Conservation (phyloP, 139 green algal species). For the Tetraselmis striata region DNA sequence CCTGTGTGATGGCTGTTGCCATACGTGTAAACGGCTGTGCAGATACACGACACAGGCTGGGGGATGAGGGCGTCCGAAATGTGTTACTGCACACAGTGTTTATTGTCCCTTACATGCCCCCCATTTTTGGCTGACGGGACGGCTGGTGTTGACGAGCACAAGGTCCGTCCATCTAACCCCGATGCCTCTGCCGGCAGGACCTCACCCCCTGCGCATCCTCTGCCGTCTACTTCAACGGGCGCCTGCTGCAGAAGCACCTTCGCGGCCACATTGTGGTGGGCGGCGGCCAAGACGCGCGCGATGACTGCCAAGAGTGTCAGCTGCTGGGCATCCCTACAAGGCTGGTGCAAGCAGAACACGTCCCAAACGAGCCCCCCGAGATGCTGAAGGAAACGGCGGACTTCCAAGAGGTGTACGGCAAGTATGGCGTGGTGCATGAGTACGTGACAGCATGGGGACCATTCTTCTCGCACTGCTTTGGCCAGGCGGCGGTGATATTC, state of each 20-base stretch:
- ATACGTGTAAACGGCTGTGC: too few relatives aligned
- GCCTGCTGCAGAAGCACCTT: background rate
- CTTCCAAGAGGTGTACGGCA: background rate
- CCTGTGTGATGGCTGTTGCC: too few relatives aligned
- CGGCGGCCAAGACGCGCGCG: background rate
- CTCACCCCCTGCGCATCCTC: background rate
- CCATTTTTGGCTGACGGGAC: too few relatives aligned
- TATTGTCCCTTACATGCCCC: too few relatives aligned
- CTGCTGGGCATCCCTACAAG: background rate
- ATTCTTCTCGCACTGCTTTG: background rate
- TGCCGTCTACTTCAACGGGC: background rate
- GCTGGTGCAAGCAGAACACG: background rate
- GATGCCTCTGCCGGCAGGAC: too few relatives aligned
- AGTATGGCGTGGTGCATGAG: background rate
- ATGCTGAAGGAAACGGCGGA: background rate
- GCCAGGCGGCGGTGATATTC: too few relatives aligned
- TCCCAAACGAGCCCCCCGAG: background rate
- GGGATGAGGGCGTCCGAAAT: too few relatives aligned
- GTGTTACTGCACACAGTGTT: too few relatives aligned
- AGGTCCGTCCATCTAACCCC: too few relatives aligned
- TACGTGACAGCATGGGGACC: background rate
- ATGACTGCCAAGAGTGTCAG: background rate
- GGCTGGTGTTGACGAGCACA: too few relatives aligned
- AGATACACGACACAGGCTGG: too few relatives aligned
- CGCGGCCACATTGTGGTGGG: background rate